Evolutionary conservation across 768 basidiomycete genomes (phyloP), one percentile per base, ranked within the genome.

Genomic region (Lepiota subincarnata): DNA sequence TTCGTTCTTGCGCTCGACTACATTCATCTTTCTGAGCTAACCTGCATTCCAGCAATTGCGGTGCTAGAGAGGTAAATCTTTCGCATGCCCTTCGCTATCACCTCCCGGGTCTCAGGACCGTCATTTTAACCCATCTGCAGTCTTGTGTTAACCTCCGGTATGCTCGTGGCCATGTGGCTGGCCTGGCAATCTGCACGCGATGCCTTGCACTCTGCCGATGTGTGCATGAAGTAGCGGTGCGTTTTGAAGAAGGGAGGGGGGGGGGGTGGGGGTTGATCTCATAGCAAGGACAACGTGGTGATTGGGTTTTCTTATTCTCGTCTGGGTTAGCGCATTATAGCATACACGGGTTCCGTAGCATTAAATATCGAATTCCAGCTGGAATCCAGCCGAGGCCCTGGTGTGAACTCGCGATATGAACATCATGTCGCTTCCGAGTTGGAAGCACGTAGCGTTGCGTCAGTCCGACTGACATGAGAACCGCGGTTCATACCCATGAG

Each of bases 121-220:
- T 8, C 19, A 37, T 46, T n/a, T 44, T 31, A 43, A 53, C 20
- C 12, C 12, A 19, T 43, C 24, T 31, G 45, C 18, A 82, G 81
- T 55, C 57, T 78, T 48, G 69, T 68, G 10, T 60, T 83, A 52
- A 78, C 81, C 11, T 70, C 64, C 44, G 76, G 78, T 7, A 72
- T 84, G 71, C 41, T 69, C n/a, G 64, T 66, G 1, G 65, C 82
- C 48, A 60, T 72, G 48, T 83, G 80, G 78, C 60, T 82, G 19
- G 76, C 75, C 45, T 81, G 77, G 78, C 73, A 73, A 49, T 79
- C 81, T 19, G 71, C 73, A 42, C 72, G 73, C 55, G 69, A 69
- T 53, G 55, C 65, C 50, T 31, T 65, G 40, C 58, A 42, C 49
- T 50, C 63, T 7, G 16, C 12, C 16, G 44, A 45, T 31, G 22